phyloP scores from a whole-genome alignment of 805 yeast species.

The Candida maris region DNA sequence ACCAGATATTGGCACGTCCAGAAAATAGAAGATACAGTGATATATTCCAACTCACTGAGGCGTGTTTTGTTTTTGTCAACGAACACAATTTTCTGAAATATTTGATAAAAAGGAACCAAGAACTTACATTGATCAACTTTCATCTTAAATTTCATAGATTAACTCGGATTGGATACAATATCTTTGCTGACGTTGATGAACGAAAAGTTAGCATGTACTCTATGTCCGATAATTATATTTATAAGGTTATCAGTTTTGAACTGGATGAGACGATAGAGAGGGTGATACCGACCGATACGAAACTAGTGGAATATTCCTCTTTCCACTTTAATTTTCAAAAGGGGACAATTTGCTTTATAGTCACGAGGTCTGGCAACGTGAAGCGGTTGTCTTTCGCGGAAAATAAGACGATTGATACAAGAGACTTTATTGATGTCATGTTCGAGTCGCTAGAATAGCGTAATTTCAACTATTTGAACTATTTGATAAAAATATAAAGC shows the following conservation, averaged over 20 bases:
- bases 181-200: neutral
- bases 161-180: neutral
- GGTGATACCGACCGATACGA: neutral
- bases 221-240: neutral
- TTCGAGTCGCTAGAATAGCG: constrained; percentile 1
- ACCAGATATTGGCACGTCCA: neutral
- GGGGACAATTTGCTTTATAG: constrained; percentile 1
- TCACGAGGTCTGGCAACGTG: constrained; percentile 1
- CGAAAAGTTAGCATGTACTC: neutral
- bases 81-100: neutral
- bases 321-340: neutral
- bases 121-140: neutral
- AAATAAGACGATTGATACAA: constrained; percentile 1
- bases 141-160: neutral
- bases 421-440: neutral
- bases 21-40: neutral
- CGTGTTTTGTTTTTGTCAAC: neutral
- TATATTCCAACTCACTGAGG: neutral
- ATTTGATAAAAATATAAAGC: constrained; percentile 12
- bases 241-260: neutral
- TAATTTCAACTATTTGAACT: neutral
- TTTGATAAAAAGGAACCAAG: neutral
- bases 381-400: neutral
- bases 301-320: neutral
- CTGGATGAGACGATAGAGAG: neutral